These are phyloP conservation scores for Mycena maculata DNA, from an alignment of 768 basidiomycete genomes.

Conservation along the genomic window DNA sequence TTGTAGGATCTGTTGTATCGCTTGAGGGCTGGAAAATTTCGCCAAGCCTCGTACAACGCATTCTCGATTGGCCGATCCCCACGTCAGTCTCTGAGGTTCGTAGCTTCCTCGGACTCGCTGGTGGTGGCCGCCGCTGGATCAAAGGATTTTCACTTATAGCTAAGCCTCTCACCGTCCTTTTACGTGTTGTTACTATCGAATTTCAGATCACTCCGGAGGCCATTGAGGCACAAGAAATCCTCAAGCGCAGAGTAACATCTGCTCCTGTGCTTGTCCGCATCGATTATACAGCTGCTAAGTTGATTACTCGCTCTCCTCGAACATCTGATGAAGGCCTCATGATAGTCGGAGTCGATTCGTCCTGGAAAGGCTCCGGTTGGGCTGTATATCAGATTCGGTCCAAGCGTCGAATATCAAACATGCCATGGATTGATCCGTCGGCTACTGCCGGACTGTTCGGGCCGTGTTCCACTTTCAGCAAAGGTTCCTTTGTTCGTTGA, in stretches of 20 bases:
- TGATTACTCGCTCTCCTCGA: slow-evolving; percentile 14
- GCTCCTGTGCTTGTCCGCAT: slow-evolving; percentile 47
- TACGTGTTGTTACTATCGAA: slow-evolving; percentile 12
- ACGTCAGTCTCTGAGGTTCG: slow-evolving; percentile 34
- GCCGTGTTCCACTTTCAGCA: too few relatives aligned
- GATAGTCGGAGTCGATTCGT: slow-evolving; percentile 50
- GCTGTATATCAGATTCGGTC: slow-evolving; percentile 50
- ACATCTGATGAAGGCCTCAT: slow-evolving; percentile 38
- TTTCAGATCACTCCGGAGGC: slow-evolving; percentile 43
- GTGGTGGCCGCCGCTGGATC: slow-evolving; percentile 42
- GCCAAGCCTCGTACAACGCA: slow-evolving; percentile 38
- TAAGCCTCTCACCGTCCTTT: slow-evolving; percentile 38
- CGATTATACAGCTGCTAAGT: slow-evolving; percentile 43
- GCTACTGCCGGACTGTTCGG: too few relatives aligned
- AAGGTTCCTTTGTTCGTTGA: too few relatives aligned
- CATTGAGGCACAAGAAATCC: slow-evolving; percentile 38
- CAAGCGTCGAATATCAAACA: too few relatives aligned
- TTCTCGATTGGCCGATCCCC: slow-evolving; percentile 44
- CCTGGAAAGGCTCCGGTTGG: slow-evolving; percentile 46
- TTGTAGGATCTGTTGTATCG: slow-evolving; percentile 45
- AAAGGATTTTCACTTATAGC: slow-evolving; percentile 39
- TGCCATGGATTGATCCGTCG: too few relatives aligned
- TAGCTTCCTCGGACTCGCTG: slow-evolving; percentile 41
- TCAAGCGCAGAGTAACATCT: slow-evolving; percentile 36
- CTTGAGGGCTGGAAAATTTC: slow-evolving; percentile 45